These are phyloP conservation scores for Pseudogymnoascus sp. DNA, from an alignment of 2,329 filamentous ascomycete species.

Conservation along the genomic window DNA sequence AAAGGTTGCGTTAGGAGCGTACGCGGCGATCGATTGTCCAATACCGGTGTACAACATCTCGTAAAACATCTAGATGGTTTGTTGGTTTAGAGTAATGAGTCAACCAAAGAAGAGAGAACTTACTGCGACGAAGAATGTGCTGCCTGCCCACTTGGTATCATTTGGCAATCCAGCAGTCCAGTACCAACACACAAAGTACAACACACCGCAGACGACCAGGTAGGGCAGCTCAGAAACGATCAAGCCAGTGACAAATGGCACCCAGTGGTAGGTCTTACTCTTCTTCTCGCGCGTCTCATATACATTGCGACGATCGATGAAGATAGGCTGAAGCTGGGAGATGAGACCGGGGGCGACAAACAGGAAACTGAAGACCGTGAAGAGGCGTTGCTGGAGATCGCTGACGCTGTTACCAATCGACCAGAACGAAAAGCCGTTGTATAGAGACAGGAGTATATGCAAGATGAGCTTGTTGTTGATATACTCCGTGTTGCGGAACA, in stretches of 20 bases:
- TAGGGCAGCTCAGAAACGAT: conserved; percentile 41
- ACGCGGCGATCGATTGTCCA: conserved; percentile 55
- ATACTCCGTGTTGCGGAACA: conserved; percentile 55
- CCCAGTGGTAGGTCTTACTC: conserved; percentile 53
- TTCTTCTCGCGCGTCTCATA: conserved; percentile 54
- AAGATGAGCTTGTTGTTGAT: conserved; percentile 41
- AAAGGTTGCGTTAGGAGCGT: conserved; percentile 53
- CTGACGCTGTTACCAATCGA: conserved; percentile 44
- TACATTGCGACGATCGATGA: conserved; percentile 48
- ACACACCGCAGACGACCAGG: conserved; percentile 36
- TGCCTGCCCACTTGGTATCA: conserved; percentile 36
- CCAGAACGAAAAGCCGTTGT: conserved; percentile 58
- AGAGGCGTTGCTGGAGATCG: conserved; percentile 47
- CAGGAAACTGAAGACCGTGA: conserved; percentile 56
- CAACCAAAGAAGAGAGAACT: too few relatives aligned
- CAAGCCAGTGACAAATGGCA: conserved; percentile 48
- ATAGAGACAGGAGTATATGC: conserved; percentile 47
- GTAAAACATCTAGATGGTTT: conserved; percentile 39
- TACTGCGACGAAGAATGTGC: conserved; percentile 39
- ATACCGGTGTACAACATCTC: conserved; percentile 54
- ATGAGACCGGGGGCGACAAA: conserved; percentile 53
- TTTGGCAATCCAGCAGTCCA: conserved; percentile 41
- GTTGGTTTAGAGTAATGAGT: too few relatives aligned
- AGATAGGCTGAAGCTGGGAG: conserved; percentile 51
- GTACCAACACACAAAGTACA: conserved; percentile 49